phyloP scores from a whole-genome alignment of 176 grass and related monocot species.

The Luzula sylvatica region DNA sequence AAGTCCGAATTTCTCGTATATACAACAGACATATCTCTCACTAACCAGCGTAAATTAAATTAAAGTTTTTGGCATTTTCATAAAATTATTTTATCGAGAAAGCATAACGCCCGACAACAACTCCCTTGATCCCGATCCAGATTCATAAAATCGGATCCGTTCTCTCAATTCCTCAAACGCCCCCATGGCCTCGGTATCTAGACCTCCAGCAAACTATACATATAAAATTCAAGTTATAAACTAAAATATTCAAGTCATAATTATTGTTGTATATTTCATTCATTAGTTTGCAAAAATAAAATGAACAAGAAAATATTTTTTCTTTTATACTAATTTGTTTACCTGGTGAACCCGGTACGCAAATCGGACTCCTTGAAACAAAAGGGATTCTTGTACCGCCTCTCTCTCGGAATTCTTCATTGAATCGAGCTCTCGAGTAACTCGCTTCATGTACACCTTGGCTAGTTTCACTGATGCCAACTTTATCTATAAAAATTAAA shows the following conservation, averaged over 20 bases:
- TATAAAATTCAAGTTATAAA: not conserved
- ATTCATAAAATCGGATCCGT: conserved; percentile 22
- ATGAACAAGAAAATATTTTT: not conserved
- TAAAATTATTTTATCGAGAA: conserved; percentile 8
- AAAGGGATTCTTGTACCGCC: conserved; percentile 42
- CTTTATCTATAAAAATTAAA: conserved; percentile 42
- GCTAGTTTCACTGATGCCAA: conserved; percentile 63
- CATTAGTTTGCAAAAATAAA: not conserved
- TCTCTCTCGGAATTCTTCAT: conserved; percentile 34
- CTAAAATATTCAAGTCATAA: not conserved
- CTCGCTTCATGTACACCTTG: conserved; percentile 70
- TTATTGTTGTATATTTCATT: not conserved
- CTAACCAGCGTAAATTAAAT: not conserved
- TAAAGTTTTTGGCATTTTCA: not conserved
- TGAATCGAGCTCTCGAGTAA: conserved; percentile 50
- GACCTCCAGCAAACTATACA: conserved; percentile 46
- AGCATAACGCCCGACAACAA: conserved; percentile 20
- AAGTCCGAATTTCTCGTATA: conserved; percentile 16
- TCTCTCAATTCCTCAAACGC: conserved; percentile 56
- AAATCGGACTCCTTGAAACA: conserved; percentile 72
- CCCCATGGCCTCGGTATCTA: conserved; percentile 36
- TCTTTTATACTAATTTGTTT: not conserved
- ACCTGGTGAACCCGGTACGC: conserved; percentile 81
- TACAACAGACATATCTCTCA: conserved; percentile 13
- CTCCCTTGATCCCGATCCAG: conserved; percentile 16